Conservation (phyloP, 345 rosid species). For the Euphorbia pulcherrima region DNA sequence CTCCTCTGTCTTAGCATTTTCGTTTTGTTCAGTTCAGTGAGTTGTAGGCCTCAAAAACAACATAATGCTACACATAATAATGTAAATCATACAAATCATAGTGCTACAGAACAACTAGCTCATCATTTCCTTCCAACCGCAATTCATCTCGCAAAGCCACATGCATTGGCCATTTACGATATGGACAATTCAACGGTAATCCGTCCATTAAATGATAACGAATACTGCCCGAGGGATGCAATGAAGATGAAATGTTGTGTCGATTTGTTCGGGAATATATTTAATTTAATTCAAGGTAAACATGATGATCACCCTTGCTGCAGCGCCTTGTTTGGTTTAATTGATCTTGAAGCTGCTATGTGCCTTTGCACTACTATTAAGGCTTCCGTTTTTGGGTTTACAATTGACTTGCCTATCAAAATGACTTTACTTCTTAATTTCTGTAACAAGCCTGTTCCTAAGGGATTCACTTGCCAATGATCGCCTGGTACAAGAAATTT, state of each 20-base stretch:
- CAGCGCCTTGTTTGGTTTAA: conserved; percentile 44
- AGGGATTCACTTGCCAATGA: conserved; percentile 54
- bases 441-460: conserved; percentile 59
- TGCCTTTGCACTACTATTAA: conserved; percentile 82
- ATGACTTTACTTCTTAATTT: conserved; percentile 60
- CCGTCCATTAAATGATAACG: neutral
- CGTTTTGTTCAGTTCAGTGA: conserved; percentile 49
- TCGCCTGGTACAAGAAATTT: too few relatives aligned
- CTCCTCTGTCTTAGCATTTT: conserved; percentile 55
- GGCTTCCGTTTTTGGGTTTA: conserved; percentile 57
- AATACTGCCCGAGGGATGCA: conserved; percentile 63
- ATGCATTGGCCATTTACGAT: too few relatives aligned
- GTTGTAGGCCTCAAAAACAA: conserved; percentile 23
- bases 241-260: conserved; percentile 65
- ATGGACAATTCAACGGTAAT: neutral
- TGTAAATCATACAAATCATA: too few relatives aligned
- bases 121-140: too few relatives aligned
- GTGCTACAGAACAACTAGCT: too few relatives aligned
- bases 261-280: conserved; percentile 39
- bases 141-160: too few relatives aligned
- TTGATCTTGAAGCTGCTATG: conserved; percentile 68
- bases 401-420: conserved; percentile 51
- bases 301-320: conserved; percentile 65
- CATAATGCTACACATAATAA: neutral
- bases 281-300: conserved; percentile 41